Base-by-base conservation (phyloP, 2,329 filamentous ascomycete genomes). In the Aspergillus tanneri region DNA sequence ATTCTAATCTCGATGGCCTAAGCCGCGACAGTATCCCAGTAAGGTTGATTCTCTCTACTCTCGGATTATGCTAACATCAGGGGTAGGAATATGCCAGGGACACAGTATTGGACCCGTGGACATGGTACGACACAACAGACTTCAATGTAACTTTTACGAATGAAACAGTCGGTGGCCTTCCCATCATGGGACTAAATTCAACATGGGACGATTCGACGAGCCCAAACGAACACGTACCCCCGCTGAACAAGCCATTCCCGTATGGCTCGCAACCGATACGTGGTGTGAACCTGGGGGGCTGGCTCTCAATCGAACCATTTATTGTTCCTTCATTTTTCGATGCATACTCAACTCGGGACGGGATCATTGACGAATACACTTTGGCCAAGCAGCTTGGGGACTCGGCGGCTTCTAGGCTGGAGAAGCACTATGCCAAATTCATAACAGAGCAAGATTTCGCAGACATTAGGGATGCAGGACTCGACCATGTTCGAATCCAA, bases 91-190 rank as follows among this genome's bases (percentile, higher is more conserved):
- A 77, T 52, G 90, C 83, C 60, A 84, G 82, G 67, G 89, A 84
- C 11, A 88, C 87, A 2, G 85, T 87, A 54, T 77, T 96, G 16
- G 91, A 99, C 63, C 93, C 93, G 0, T 95, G 90, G 68, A 84
- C 86, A 2, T 99, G 93, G 93, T 86, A 87, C 57, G 87, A 95
- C 59, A 96, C 91, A 0, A 80, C 78, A 0, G 90, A 91, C 62
- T 96, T 97, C 75, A 99, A 99, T 65, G 80, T 92, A 52, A 97
- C 93, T 0, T 99, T 95, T 66, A 99, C 93, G 0, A 83, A 86
- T 51, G 80, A 83, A 41, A 90, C 84, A 11, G 86, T 97, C 0
- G 93, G 93, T 16, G 88, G 86, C 2, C 77, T 99, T n/a, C 86
- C 90, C 0, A 70, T 97, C 50, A 97, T 97, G 84, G 93, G 93